Conservation (phyloP, 1,284 basidiomycete species). For the Ustilago lituana region DNA sequence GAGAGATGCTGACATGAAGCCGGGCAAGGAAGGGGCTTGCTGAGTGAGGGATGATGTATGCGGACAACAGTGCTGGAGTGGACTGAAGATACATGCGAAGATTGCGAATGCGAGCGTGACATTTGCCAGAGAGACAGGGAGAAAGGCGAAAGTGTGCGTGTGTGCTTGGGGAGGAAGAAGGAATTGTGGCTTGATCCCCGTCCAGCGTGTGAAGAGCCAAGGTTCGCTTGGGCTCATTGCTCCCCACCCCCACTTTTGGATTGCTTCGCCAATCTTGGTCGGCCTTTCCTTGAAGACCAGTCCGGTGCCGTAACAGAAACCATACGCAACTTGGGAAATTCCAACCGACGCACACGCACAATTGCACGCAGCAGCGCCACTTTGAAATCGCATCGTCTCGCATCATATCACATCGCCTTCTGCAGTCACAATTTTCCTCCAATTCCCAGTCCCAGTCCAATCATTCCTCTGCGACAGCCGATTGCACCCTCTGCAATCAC, state of each 20-base stretch:
- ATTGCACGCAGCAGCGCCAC: slow-evolving; percentile 4
- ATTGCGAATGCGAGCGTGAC: too few species aligned
- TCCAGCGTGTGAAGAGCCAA: too few species aligned
- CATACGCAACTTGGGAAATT: background rate
- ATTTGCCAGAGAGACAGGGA: too few species aligned
- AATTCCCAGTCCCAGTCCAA: slow-evolving; percentile 6
- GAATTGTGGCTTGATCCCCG: slow-evolving; percentile 12
- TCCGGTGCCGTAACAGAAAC: too few species aligned
- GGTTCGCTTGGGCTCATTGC: background rate
- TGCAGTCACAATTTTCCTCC: slow-evolving; percentile 10
- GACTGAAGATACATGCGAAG: too few species aligned
- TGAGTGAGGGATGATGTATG: too few species aligned
- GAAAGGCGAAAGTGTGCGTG: too few species aligned
- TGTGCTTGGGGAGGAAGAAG: background rate
- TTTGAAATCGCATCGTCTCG: slow-evolving; percentile 32
- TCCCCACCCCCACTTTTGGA: background rate
- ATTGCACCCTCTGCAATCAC: slow-evolving; percentile 20
- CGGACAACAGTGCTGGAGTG: too few species aligned
- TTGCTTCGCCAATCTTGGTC: too few species aligned
- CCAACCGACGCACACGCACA: slow-evolving; percentile 5
- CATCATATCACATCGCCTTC: slow-evolving; percentile 13
- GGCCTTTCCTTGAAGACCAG: too few species aligned
- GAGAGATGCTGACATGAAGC: background rate
- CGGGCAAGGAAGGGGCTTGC: background rate
- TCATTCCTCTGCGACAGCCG: slow-evolving; percentile 9